A percentile compares a stretch with the other conserved stretches of the same genome.
Evolutionary conservation across 345 rosid genomes (phyloP).

Genomic region (Eucalyptus grandis): DNA sequence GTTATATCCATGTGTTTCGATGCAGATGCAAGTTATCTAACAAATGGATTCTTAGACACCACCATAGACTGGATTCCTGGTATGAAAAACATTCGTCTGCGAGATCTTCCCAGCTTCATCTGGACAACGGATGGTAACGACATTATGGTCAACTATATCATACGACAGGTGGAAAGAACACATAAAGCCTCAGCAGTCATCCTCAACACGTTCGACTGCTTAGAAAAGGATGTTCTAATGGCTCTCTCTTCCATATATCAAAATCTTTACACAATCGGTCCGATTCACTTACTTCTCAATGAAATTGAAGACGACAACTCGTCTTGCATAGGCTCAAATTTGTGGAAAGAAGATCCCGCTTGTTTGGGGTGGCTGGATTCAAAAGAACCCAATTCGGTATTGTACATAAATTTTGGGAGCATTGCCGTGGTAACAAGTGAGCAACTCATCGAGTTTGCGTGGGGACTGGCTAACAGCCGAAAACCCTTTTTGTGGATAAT

Average conservation of each 20-base stretch:
- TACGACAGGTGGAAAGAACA: background rate
- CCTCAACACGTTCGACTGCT: constrained; percentile 23
- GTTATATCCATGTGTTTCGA: background rate
- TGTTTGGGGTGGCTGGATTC: constrained; percentile 6
- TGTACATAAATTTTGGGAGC: constrained; percentile 10
- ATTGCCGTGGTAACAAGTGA: background rate
- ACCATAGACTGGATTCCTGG: constrained; percentile 38
- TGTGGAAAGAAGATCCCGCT: constrained; percentile 8
- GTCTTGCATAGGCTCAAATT: background rate
- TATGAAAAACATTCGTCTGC: constrained; percentile 16
- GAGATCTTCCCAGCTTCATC: constrained; percentile 31
- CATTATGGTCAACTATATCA: constrained; percentile 12
- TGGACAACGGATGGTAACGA: constrained; percentile 17
- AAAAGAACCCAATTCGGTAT: constrained; percentile 2
- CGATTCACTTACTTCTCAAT: background rate
- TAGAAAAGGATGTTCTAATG: constrained; percentile 12
- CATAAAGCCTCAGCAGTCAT: constrained; percentile 17
- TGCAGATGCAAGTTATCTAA: constrained; percentile 17
- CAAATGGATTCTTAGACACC: constrained; percentile 18
- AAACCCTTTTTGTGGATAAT: constrained; percentile 5
- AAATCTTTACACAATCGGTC: constrained; percentile 1
- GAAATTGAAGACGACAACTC: background rate
- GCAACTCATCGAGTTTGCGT: constrained; percentile 4
- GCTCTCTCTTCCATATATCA: constrained; percentile 1
- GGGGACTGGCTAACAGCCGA: constrained; percentile 9